Evolutionary conservation across 768 basidiomycete genomes (phyloP).

Genomic region (Xerocomus spinulosus): DNA sequence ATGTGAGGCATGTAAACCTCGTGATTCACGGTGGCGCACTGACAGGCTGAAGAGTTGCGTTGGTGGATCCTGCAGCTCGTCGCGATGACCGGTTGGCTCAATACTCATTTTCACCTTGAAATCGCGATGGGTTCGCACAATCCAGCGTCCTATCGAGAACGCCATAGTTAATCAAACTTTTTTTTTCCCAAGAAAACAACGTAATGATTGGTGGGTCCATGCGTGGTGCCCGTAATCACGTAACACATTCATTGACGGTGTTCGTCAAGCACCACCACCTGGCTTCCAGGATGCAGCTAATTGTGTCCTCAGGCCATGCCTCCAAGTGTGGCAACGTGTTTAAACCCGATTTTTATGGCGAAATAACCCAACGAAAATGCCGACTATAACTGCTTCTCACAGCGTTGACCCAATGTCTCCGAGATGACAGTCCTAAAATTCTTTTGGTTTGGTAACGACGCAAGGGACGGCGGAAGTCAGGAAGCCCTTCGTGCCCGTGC

Average conservation of each 20-base stretch:
- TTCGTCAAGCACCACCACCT: not conserved
- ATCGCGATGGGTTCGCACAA: not conserved
- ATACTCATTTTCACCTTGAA: not conserved
- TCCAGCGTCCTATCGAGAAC: not conserved
- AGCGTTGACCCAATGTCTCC: not conserved
- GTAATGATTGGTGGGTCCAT: not conserved
- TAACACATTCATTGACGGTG: not conserved
- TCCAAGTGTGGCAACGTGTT: no score
- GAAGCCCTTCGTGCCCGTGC: not conserved
- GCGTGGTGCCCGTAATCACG: not conserved
- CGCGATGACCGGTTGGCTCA: not conserved
- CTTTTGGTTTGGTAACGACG: not conserved
- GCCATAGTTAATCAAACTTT: not conserved
- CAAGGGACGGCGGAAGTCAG: not conserved
- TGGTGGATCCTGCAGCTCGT: not conserved
- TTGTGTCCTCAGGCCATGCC: not conserved
- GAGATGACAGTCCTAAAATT: not conserved
- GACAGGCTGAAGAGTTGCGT: no score
- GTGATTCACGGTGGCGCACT: not conserved
- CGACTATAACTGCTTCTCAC: not conserved
- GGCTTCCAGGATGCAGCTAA: not conserved
- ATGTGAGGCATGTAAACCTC: not conserved
- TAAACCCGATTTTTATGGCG: no score
- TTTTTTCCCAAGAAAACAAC: not conserved
- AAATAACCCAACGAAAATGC: no score